These are phyloP conservation scores for Aspergillus puulaauensis DNA, from an alignment of 2,329 filamentous ascomycete species.

Conservation along the genomic window DNA sequence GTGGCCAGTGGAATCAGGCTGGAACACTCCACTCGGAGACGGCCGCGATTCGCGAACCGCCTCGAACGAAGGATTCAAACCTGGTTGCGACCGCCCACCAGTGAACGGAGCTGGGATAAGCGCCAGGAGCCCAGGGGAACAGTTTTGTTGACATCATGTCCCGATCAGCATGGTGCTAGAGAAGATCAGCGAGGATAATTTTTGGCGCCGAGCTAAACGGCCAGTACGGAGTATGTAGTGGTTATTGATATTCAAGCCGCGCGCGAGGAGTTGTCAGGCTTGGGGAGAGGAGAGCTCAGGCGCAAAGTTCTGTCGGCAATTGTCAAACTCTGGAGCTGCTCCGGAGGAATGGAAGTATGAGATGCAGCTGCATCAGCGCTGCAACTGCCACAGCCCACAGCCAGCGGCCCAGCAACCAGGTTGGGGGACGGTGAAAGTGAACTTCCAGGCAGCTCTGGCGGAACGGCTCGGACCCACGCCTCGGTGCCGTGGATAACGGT, in stretches of 20 bases:
- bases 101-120: not conserved
- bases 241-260: not conserved
- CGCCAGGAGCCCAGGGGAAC: not conserved
- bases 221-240: not conserved
- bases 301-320: not conserved
- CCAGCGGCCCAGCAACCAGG: not conserved
- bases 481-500: conserved; percentile 6
- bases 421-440: not conserved
- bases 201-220: not conserved
- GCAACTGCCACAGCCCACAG: not conserved
- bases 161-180: not conserved
- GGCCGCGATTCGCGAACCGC: not conserved
- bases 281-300: not conserved
- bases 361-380: not conserved
- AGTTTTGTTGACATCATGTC: conserved; percentile 5
- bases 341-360: not conserved
- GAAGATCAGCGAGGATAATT: not conserved
- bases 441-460: conserved; percentile 1
- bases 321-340: not conserved
- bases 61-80: not conserved
- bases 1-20: not conserved
- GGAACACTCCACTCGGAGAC: conserved; percentile 3
- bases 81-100: not conserved
- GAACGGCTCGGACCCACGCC: conserved; percentile 13
- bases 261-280: not conserved